Percentiles rank a stretch among this genome's conserved stretches.
Evolutionary conservation across 2,329 filamentous ascomycete species (phyloP).

Genomic region (Alternaria brassicicola): DNA sequence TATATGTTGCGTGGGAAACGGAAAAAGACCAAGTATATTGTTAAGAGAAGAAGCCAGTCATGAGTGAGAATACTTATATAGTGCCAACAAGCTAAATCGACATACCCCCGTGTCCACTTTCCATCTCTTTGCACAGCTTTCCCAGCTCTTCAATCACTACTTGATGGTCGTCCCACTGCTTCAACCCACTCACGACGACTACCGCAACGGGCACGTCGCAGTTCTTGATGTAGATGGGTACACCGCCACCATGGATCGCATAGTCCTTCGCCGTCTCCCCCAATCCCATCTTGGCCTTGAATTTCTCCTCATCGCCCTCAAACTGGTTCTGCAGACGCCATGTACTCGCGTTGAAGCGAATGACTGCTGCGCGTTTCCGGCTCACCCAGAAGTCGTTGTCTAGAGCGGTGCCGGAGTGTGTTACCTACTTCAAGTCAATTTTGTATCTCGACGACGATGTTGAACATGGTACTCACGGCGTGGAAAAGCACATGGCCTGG

Average conservation of each 20-base stretch:
- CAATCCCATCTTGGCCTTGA: conserved; percentile 69
- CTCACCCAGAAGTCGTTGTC: conserved; percentile 71
- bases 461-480: conserved; percentile 48
- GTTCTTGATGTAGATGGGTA: conserved; percentile 71
- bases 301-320: conserved; percentile 65
- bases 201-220: conserved; percentile 77
- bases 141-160: conserved; percentile 67
- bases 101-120: conserved; percentile 1
- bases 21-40: no score
- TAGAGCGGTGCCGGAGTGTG: conserved; percentile 67
- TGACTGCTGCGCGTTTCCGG: conserved; percentile 74
- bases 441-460: no score
- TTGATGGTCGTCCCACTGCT: conserved; percentile 79
- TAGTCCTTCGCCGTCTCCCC: conserved; percentile 61
- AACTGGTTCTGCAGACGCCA: conserved; percentile 75
- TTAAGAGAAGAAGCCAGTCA: fast-evolving
- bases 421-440: conserved; percentile 35
- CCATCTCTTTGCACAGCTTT: conserved; percentile 18
- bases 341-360: conserved; percentile 70
- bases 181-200: conserved; percentile 76
- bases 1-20: no score
- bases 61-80: not conserved
- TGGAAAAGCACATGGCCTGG: conserved; percentile 70
- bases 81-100: not conserved
- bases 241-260: conserved; percentile 78